A percentile compares a stretch with the other conserved stretches of the same genome.
Conservation (phyloP, 2,329 filamentous ascomycete genomes). For the Diaporthe nobilis region DNA sequence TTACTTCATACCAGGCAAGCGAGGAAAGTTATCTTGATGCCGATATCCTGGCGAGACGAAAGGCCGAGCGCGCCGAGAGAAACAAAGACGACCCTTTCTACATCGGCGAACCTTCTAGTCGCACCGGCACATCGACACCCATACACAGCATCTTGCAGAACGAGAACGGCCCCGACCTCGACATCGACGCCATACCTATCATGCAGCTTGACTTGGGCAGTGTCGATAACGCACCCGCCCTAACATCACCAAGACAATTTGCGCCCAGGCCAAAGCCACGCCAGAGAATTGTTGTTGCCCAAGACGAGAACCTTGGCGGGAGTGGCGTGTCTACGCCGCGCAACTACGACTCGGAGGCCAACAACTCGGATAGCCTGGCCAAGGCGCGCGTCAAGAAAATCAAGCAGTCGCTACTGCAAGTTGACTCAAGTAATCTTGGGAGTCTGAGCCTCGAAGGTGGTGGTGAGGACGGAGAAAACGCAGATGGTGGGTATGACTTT, state of each 20-base stretch:
- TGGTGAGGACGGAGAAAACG: conserved; percentile 57
- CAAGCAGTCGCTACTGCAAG: conserved; percentile 79
- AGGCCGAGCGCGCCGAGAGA: conserved; percentile 82
- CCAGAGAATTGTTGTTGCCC: conserved; percentile 76
- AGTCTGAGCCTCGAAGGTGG: conserved; percentile 72
- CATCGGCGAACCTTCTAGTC: conserved; percentile 64
- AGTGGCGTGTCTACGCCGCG: conserved; percentile 63
- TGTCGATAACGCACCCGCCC: conserved; percentile 47
- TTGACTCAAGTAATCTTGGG: conserved; percentile 88
- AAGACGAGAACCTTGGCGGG: conserved; percentile 78
- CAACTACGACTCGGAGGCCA: conserved; percentile 67
- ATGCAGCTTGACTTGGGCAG: conserved; percentile 88
- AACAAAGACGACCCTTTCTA: conserved; percentile 97
- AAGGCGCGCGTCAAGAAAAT: conserved; percentile 66
- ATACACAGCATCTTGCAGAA: conserved; percentile 82
- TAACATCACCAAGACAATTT: conserved; percentile 45
- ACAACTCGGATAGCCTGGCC: conserved; percentile 60
- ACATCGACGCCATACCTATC: conserved; percentile 95
- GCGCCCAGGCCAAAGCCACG: conserved; percentile 58
- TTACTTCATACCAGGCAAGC: conserved; percentile 70
- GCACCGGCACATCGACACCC: conserved; percentile 75
- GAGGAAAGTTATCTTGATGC: conserved; percentile 79
- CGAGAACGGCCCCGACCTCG: conserved; percentile 82
- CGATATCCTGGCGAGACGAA: conserved; percentile 80
- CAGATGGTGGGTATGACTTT: conserved; percentile 63